Conservation (phyloP, 2,329 filamentous ascomycete species). For the Colletotrichum caudatum region DNA sequence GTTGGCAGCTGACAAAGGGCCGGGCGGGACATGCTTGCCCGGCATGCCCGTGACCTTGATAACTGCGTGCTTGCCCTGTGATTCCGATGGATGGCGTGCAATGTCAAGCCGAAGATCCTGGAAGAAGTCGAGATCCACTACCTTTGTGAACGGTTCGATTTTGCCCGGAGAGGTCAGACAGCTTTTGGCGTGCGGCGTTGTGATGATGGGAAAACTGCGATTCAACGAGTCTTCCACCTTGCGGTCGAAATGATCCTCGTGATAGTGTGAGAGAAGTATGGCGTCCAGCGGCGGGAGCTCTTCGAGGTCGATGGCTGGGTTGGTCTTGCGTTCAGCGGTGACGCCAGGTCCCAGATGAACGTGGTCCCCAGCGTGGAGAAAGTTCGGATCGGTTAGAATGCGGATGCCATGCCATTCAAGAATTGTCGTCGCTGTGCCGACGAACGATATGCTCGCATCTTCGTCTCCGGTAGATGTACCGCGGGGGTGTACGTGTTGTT, state of each 20-base stretch:
- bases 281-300: conserved; percentile 70
- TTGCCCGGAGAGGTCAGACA: conserved; percentile 57
- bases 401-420: conserved; percentile 65
- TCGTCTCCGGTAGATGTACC: not conserved
- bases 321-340: conserved; percentile 63
- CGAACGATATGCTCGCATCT: conserved; percentile 60
- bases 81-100: not conserved
- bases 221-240: conserved; percentile 54
- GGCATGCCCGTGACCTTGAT: conserved; percentile 73
- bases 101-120: conserved; percentile 54
- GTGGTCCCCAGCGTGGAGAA: conserved; percentile 74
- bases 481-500: not conserved
- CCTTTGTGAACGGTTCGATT: conserved; percentile 60
- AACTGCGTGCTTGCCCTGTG: conserved; percentile 48
- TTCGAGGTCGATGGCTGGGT: conserved; percentile 71
- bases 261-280: conserved; percentile 73
- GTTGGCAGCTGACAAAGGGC: conserved; percentile 53
- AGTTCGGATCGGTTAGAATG: conserved; percentile 72
- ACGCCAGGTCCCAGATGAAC: conserved; percentile 76
- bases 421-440: conserved; percentile 68
- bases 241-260: conserved; percentile 62
- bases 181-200: conserved; percentile 70
- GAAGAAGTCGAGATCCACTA: conserved; percentile 68
- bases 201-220: conserved; percentile 70
- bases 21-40: conserved; percentile 69